Percentiles rank a stretch among this genome's conserved stretches.
Evolutionary conservation across 2,329 filamentous ascomycete species (phyloP).

Genomic region (Sphaerulina vaccinii): DNA sequence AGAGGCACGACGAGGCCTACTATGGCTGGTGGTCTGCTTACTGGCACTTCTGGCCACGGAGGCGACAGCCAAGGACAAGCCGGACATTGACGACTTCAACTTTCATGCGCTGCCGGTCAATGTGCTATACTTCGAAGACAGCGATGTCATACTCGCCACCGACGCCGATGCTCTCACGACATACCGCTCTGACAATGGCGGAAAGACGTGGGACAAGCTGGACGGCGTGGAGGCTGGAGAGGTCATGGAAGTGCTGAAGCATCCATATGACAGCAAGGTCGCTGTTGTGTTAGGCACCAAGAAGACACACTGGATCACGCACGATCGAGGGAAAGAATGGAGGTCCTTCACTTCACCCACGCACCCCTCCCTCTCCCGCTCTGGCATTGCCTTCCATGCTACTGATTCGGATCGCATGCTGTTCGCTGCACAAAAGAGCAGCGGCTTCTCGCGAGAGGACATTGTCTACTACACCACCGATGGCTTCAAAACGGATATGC

Average conservation of each 20-base stretch:
- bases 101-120: constrained; percentile 67
- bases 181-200: constrained; percentile 78
- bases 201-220: constrained; percentile 69
- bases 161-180: constrained; percentile 64
- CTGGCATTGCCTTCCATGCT: constrained; percentile 74
- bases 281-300: constrained; percentile 73
- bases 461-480: constrained; percentile 75
- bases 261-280: constrained; percentile 73
- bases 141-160: constrained; percentile 74
- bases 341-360: constrained; percentile 64
- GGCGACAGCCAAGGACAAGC: constrained; percentile 42
- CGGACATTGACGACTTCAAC: constrained; percentile 62
- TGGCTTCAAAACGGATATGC: constrained; percentile 70
- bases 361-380: constrained; percentile 55
- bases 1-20: background rate
- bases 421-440: constrained; percentile 58
- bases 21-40: constrained; percentile 20
- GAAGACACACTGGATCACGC: constrained; percentile 76
- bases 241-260: constrained; percentile 66
- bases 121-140: constrained; percentile 89
- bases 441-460: constrained; percentile 41
- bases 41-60: constrained; percentile 21
- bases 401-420: constrained; percentile 80
- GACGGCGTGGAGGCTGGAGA: constrained; percentile 63
- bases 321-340: constrained; percentile 82